These are phyloP conservation scores for Wickerhamomyces bovis DNA, from an alignment of 805 yeast species.

Conservation along the genomic window DNA sequence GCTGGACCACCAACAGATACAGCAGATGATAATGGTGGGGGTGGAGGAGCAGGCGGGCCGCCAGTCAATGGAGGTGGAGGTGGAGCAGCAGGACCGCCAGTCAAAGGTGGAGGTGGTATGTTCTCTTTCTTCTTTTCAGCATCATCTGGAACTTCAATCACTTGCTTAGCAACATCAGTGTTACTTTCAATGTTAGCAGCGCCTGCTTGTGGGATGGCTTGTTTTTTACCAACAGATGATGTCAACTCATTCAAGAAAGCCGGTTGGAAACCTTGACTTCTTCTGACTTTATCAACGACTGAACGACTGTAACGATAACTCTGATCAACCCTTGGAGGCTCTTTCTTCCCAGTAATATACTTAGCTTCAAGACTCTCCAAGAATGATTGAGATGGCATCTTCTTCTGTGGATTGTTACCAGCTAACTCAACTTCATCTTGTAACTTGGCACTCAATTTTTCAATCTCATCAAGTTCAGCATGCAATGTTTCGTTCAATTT, in stretches of 20 bases:
- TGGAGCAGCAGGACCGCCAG: constrained; percentile 2
- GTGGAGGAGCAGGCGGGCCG: constrained; percentile 22
- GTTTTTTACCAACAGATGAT: constrained; percentile 39
- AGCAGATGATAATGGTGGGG: constrained; percentile 25
- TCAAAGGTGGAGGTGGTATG: constrained; percentile 26
- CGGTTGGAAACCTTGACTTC: constrained; percentile 35
- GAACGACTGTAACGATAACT: constrained; percentile 13
- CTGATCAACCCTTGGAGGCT: constrained; percentile 16
- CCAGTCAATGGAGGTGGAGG: constrained; percentile 27
- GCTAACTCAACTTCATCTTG: constrained; percentile 11
- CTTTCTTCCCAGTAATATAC: constrained; percentile 39
- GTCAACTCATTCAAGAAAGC: constrained; percentile 49
- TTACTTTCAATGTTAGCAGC: constrained; percentile 1
- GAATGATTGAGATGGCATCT: constrained; percentile 19
- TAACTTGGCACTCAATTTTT: constrained; percentile 18
- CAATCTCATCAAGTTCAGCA: constrained; percentile 29
- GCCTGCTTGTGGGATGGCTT: constrained; percentile 10
- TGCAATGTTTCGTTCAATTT: constrained; percentile 35
- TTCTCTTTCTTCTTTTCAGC: constrained; percentile 4
- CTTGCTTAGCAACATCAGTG: constrained; percentile 7
- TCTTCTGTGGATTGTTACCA: constrained; percentile 1
- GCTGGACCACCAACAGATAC: constrained; percentile 14
- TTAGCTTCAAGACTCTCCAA: constrained; percentile 35
- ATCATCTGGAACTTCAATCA: background rate
- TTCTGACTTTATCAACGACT: constrained; percentile 26